These are phyloP conservation scores for Prunus mongolica DNA, from an alignment of 306 rosid species.

Conservation along the genomic window DNA sequence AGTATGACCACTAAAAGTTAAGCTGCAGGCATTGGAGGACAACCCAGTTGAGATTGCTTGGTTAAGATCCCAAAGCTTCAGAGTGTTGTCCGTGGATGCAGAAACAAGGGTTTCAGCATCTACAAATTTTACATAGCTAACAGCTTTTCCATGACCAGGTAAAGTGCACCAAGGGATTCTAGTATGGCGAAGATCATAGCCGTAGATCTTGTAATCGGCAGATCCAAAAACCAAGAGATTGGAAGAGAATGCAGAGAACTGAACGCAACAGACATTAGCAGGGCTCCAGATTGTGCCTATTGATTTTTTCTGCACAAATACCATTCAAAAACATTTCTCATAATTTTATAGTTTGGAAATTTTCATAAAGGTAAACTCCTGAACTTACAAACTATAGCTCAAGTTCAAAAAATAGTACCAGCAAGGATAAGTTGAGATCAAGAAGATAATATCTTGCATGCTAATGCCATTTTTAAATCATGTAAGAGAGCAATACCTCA, in stretches of 20 bases:
- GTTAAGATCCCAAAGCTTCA: constrained; percentile 74
- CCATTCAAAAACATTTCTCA: not conserved
- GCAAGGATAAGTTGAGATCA: not conserved
- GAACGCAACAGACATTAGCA: constrained; percentile 81
- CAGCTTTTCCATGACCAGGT: constrained; percentile 60
- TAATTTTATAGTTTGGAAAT: not conserved
- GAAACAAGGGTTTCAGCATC: constrained; percentile 51
- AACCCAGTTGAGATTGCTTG: constrained; percentile 41
- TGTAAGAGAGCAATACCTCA: constrained; percentile 36
- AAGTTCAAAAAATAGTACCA: not conserved
- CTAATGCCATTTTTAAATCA: not conserved
- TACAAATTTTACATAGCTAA: constrained; percentile 49
- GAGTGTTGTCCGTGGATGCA: constrained; percentile 70
- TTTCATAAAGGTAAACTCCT: not conserved
- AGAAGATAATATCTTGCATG: not conserved
- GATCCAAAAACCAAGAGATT: constrained; percentile 66
- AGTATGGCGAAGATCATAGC: constrained; percentile 74
- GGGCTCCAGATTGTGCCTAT: constrained; percentile 53
- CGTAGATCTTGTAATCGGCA: constrained; percentile 62
- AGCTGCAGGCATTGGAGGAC: constrained; percentile 45
- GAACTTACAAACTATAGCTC: not conserved
- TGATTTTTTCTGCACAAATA: constrained; percentile 45
- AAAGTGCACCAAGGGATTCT: constrained; percentile 71
- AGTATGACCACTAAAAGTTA: constrained; percentile 59
- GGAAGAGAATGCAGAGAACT: constrained; percentile 59